A percentile compares a stretch with the other conserved stretches of the same genome.
These are phyloP conservation scores for Camellia sinensis DNA, from an alignment of 148 eudicot genomes.

Conservation along the genomic window DNA sequence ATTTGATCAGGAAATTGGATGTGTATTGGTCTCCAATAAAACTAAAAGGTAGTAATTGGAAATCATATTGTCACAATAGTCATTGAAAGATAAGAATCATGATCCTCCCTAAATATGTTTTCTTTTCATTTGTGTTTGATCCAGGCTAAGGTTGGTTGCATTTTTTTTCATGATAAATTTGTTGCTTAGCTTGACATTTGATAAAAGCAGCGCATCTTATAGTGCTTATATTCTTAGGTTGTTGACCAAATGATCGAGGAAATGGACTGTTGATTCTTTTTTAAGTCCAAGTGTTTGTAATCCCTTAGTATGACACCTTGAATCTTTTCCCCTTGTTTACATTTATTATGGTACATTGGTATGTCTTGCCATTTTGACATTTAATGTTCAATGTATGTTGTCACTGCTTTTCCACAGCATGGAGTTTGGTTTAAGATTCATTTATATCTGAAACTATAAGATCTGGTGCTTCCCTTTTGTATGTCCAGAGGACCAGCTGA, in stretches of 20 bases:
- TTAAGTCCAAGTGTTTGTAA: background rate
- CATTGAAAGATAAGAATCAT: background rate
- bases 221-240: background rate
- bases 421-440: conserved; percentile 4
- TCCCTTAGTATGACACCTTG: background rate
- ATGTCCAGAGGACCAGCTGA: conserved; percentile 68
- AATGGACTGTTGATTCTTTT: background rate
- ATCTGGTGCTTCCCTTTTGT: conserved; percentile 17
- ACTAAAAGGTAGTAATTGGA: background rate
- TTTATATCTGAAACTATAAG: background rate
- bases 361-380: background rate
- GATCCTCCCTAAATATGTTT: background rate
- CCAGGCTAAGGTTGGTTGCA: background rate
- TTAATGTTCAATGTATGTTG: background rate
- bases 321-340: background rate
- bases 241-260: no score
- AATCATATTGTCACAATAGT: background rate
- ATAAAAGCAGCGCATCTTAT: background rate
- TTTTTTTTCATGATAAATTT: background rate
- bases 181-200: background rate
- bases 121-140: background rate
- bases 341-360: background rate
- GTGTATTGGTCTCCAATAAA: no score
- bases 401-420: background rate
- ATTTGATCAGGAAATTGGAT: no score